Percentiles rank a stretch among this genome's conserved stretches.
Conservation (phyloP, 2,329 filamentous ascomycete genomes). For the Talaromyces sp. region DNA sequence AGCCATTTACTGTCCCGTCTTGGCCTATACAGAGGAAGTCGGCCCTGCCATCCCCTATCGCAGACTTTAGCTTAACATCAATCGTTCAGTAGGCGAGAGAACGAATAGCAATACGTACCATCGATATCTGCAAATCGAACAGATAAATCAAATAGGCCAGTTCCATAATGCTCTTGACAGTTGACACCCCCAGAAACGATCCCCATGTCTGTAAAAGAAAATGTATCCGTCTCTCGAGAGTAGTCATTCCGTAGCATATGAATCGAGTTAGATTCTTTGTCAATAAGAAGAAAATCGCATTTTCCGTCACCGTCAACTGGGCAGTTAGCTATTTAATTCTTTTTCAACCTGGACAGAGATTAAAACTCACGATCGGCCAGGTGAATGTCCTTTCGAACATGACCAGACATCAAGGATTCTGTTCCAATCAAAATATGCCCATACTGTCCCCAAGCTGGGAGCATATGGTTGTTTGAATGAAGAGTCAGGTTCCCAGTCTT, state of each 20-base stretch:
- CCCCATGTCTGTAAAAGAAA: background rate
- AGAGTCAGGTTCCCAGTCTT: background rate
- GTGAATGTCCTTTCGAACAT: conserved; percentile 1
- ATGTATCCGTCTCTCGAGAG: background rate
- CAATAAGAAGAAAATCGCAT: background rate
- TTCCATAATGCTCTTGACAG: background rate
- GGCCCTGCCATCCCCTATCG: background rate
- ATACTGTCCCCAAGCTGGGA: conserved; percentile 1
- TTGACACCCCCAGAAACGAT: background rate
- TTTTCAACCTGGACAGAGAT: background rate
- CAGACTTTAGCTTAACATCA: background rate
- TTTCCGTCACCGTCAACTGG: background rate
- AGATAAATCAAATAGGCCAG: background rate
- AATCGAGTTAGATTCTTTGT: background rate
- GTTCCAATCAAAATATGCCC: background rate
- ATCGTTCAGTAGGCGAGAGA: background rate
- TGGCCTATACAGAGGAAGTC: background rate
- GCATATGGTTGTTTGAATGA: background rate
- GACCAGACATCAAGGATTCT: background rate
- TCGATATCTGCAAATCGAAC: background rate
- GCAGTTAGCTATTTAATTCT: background rate
- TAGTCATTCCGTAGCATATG: background rate
- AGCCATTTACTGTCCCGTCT: background rate
- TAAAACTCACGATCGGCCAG: background rate
- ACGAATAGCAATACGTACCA: background rate